phyloP scores from a whole-genome alignment of 768 basidiomycete species.

The Aureoboletus auriporus region DNA sequence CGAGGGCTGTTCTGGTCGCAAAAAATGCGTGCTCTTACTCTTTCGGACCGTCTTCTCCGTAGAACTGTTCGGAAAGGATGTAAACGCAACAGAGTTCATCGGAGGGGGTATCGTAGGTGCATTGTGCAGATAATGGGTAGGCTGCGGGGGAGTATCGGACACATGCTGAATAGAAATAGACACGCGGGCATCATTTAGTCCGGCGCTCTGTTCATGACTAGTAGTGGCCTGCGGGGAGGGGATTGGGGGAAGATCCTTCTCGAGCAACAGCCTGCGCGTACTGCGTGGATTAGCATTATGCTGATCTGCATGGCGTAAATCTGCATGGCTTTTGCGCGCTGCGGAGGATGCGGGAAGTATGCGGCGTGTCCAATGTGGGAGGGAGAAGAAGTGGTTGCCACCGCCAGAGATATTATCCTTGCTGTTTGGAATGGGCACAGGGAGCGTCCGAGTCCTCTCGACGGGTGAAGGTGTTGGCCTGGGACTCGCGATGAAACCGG shows the following conservation, averaged over 20 bases:
- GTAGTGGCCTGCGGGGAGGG: constrained; percentile 15
- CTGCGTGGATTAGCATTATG: constrained; percentile 21
- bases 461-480: constrained; percentile 38
- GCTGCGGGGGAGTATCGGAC: constrained; percentile 40
- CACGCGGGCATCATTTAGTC: constrained; percentile 8
- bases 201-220: constrained; percentile 1
- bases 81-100: constrained; percentile 47
- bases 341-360: constrained; percentile 30
- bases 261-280: constrained; percentile 13
- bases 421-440: constrained; percentile 41
- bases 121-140: constrained; percentile 53
- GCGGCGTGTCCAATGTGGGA: constrained; percentile 63
- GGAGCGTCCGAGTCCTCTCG: constrained; percentile 45
- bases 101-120: constrained; percentile 41
- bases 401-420: constrained; percentile 35
- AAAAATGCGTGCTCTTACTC: constrained; percentile 47
- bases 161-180: constrained; percentile 18
- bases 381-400: constrained; percentile 53
- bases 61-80: constrained; percentile 16
- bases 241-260: constrained; percentile 53
- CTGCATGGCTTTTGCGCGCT: constrained; percentile 28
- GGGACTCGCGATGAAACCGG: constrained; percentile 29
- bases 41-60: constrained; percentile 36
- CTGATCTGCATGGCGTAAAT: constrained; percentile 18
- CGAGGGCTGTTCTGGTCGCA: constrained; percentile 13